Conservation (phyloP, 2,329 filamentous ascomycete genomes). For the Drechmeria coniospora region DNA sequence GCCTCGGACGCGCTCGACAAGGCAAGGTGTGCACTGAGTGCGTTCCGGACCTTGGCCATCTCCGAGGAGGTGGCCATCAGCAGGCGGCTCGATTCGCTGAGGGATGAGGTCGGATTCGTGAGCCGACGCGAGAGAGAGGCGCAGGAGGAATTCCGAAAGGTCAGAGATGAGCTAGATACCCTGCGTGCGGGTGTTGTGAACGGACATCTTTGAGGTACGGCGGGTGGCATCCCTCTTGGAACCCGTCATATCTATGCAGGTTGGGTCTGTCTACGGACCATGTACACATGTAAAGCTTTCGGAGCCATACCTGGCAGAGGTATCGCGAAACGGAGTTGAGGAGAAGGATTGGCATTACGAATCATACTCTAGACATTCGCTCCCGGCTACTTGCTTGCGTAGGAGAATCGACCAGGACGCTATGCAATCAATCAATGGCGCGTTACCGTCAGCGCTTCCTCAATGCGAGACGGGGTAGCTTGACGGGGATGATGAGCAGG, state of each 20-base stretch:
- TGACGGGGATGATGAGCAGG: conserved; percentile 32
- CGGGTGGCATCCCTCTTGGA: no score
- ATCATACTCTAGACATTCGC: no score
- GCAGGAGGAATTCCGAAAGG: conserved; percentile 66
- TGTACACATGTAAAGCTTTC: no score
- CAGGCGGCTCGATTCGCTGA: conserved; percentile 55
- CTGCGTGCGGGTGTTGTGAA: conserved; percentile 26
- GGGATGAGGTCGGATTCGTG: conserved; percentile 72
- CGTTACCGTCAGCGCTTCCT: conserved; percentile 15
- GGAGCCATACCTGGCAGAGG: no score
- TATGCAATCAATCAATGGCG: no score
- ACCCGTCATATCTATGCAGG: no score
- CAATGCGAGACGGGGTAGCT: conserved; percentile 34
- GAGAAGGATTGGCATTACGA: no score
- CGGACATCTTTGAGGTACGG: conserved; percentile 20
- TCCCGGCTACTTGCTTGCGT: no score
- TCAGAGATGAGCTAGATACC: conserved; percentile 61
- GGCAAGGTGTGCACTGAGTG: conserved; percentile 54
- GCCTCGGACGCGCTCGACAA: conserved; percentile 61
- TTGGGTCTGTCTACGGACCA: background rate
- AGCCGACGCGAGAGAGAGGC: conserved; percentile 74
- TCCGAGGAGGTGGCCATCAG: conserved; percentile 65
- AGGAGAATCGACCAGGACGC: no score
- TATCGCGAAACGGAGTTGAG: no score
- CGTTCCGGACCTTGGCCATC: conserved; percentile 60